Evolutionary conservation across 2,329 filamentous ascomycete genomes (phyloP).

Genomic region (Aspergillus sp.): DNA sequence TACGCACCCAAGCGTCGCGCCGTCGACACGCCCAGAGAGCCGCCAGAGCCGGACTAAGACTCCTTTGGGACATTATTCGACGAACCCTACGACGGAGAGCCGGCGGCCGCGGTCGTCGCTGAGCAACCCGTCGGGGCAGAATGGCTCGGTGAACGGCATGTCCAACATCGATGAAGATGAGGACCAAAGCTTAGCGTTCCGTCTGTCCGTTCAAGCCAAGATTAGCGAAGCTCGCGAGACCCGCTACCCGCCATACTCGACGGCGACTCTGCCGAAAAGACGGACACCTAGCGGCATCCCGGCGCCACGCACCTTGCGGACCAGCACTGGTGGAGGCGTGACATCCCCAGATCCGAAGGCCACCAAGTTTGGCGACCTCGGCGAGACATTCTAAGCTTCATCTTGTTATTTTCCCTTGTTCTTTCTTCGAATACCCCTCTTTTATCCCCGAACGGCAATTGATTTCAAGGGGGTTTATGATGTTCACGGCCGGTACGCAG

Average conservation of each 20-base stretch:
- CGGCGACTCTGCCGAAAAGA: slow-evolving; percentile 52
- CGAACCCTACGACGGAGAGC: slow-evolving; percentile 50
- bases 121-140: slow-evolving; percentile 59
- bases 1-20: slow-evolving; percentile 38
- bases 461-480: slow-evolving; percentile 19
- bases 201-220: slow-evolving; percentile 35
- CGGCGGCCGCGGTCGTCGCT: slow-evolving; percentile 71
- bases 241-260: slow-evolving; percentile 51
- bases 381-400: slow-evolving; percentile 56
- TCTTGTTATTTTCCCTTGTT: slow-evolving; percentile 5
- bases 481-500: slow-evolving; percentile 24
- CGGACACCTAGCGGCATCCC: slow-evolving; percentile 53
- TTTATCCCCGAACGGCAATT: slow-evolving; percentile 3
- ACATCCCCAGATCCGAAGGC: slow-evolving; percentile 51
- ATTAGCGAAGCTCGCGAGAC: slow-evolving; percentile 34
- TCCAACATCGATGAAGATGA: slow-evolving; percentile 59
- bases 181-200: slow-evolving; percentile 51
- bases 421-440: slow-evolving; percentile 6
- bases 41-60: slow-evolving; percentile 67
- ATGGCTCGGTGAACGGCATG: slow-evolving; percentile 59
- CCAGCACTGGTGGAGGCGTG: slow-evolving; percentile 49
- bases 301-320: slow-evolving; percentile 42
- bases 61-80: slow-evolving; percentile 60
- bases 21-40: slow-evolving; percentile 62
- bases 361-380: slow-evolving; percentile 54